phyloP scores from a whole-genome alignment of 2,329 filamentous ascomycete species.

The Catunica adiposa region DNA sequence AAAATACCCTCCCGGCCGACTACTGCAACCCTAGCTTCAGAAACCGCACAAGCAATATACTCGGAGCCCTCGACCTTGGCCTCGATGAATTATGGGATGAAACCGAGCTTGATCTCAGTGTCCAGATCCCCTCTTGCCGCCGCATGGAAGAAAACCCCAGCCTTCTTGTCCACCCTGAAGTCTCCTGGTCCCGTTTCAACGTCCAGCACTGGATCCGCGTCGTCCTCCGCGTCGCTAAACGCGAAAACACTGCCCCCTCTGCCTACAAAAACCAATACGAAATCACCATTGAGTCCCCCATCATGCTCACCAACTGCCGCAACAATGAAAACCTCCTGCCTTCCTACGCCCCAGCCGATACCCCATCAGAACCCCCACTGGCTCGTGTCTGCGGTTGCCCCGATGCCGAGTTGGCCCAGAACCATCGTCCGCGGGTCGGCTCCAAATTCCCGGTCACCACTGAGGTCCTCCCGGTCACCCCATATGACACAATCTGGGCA shows the following conservation, averaged over 20 bases:
- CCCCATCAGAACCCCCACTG: slow-evolving; percentile 26
- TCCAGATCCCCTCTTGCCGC: slow-evolving; percentile 78
- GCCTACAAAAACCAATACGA: slow-evolving; percentile 72
- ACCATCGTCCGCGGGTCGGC: neutral
- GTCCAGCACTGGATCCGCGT: slow-evolving; percentile 97
- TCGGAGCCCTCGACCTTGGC: slow-evolving; percentile 61
- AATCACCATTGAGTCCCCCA: slow-evolving; percentile 89
- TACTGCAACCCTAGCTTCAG: slow-evolving; percentile 6
- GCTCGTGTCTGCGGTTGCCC: slow-evolving; percentile 38
- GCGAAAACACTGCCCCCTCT: slow-evolving; percentile 58
- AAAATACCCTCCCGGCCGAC: slow-evolving; percentile 24
- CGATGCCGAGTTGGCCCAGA: slow-evolving; percentile 22
- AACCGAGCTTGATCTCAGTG: slow-evolving; percentile 87
- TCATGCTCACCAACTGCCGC: slow-evolving; percentile 82
- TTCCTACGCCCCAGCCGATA: slow-evolving; percentile 48
- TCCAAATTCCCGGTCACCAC: slow-evolving; percentile 5
- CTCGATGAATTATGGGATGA: slow-evolving; percentile 62
- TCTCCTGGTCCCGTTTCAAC: slow-evolving; percentile 83
- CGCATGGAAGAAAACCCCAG: slow-evolving; percentile 60
- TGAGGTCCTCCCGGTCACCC: neutral
- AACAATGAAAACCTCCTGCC: slow-evolving; percentile 83
- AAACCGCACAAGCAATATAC: slow-evolving; percentile 43
- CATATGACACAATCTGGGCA: neutral
- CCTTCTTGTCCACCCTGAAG: slow-evolving; percentile 64
- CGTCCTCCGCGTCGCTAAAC: slow-evolving; percentile 55